phyloP scores from a whole-genome alignment of 1,284 basidiomycete genomes.

The Irpex sp. region DNA sequence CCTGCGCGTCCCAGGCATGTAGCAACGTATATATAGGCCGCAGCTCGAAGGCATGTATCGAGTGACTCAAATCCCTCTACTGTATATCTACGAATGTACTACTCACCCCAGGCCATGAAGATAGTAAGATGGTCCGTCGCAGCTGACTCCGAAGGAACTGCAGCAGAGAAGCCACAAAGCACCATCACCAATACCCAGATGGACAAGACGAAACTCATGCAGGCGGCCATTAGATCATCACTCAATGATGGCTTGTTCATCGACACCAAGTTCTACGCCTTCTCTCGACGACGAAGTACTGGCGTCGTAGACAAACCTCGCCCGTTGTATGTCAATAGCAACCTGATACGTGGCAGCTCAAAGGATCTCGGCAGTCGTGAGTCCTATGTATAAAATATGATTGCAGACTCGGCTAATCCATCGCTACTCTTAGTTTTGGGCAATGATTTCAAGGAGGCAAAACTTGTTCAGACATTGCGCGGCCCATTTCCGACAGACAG shows the following conservation, averaged over 20 bases:
- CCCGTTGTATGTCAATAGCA: slow-evolving; percentile 5
- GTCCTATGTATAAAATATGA: not conserved
- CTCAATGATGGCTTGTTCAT: slow-evolving; percentile 7
- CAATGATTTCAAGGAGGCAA: not conserved
- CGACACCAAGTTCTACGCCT: slow-evolving; percentile 17
- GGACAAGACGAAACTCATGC: not conserved
- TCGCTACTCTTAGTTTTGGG: not conserved
- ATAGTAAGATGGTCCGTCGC: too few species aligned
- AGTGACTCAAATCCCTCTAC: too few species aligned
- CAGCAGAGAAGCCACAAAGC: not conserved
- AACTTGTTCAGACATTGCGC: not conserved
- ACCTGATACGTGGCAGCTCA: not conserved
- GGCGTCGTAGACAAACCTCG: not conserved
- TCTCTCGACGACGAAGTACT: slow-evolving; percentile 7
- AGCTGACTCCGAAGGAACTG: too few species aligned
- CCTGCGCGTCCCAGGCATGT: too few species aligned
- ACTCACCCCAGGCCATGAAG: too few species aligned
- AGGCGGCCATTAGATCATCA: not conserved
- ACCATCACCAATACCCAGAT: not conserved
- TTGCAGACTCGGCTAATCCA: not conserved
- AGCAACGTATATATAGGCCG: too few species aligned
- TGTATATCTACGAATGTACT: too few species aligned
- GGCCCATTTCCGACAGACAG: not conserved
- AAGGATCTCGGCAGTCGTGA: slow-evolving; percentile 5
- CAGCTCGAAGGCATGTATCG: too few species aligned